Base-by-base conservation (phyloP, 805 yeast genomes). In the Kodamaea lidongshanica region DNA sequence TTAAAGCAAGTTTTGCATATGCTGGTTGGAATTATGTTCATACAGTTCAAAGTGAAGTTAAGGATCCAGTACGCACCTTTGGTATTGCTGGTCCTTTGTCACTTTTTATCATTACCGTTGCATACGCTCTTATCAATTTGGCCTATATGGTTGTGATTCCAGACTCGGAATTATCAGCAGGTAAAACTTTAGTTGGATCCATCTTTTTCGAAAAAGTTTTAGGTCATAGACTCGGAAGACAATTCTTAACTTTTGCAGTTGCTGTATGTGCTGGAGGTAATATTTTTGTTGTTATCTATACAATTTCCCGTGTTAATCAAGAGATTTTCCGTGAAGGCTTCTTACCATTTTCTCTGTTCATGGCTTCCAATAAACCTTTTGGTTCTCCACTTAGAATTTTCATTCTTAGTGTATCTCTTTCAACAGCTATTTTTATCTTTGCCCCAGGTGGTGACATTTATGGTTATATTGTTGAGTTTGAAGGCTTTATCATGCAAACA, bases 1-100 rank as follows among this genome's bases (percentile, higher is more conserved):
- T 76, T 13, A 72, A 71, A 41, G 75, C 79, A 2, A 61, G 71
- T 34, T 77, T 73, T 55, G 70, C 79, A 4, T 74, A 67, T 38
- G 63, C 72, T 4, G 85, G 85, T 3, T 77, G 83, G 82, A 72
- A 67, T 39, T 54, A 70, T 6, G 76, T 76, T 6, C 81, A 76
- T 44, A 65, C 75, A 0, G 77, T 74, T 8, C 61, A 78, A 3
- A 72, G 76, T 27, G 85, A 77, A 44, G 69, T 77, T 20, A 67
- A 69, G 35, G 70, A 77, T 37, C 84, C 83, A 1, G 58, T 60
- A 0, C 53, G 70, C 18, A 76, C 82, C 1, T 58, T 77, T 32
- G 72, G 59, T 42, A 67, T 75, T 17, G 79, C 82, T 2, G 83
- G 83, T 2, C 79, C 81, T 0, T 48, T 63, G 2, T 67, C 82